Conservation (phyloP, 2,329 filamentous ascomycete species). For the Ascochyta koolunga region DNA sequence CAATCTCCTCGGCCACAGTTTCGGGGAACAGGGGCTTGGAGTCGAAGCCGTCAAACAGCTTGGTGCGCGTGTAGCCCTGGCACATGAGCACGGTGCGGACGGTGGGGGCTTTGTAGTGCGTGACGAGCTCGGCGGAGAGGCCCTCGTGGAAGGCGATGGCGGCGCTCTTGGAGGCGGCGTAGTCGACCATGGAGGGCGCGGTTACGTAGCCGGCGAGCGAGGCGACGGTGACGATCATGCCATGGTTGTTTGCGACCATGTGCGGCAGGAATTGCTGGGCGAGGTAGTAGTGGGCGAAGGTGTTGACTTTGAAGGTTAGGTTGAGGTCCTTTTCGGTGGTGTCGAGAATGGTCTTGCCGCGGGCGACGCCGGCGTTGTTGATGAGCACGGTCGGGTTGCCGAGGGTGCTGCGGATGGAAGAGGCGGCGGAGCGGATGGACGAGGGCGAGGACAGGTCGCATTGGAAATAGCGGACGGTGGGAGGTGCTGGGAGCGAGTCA, state of each 20-base stretch:
- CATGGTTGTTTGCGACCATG: constrained; percentile 69
- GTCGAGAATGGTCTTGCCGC: constrained; percentile 66
- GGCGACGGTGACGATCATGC: constrained; percentile 74
- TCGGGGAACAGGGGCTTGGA: constrained; percentile 63
- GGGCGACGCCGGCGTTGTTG: constrained; percentile 72
- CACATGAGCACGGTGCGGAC: constrained; percentile 71
- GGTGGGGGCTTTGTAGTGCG: constrained; percentile 65
- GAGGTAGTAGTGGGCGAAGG: constrained; percentile 71
- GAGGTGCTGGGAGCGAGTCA: constrained; percentile 44
- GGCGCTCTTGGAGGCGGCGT: constrained; percentile 69
- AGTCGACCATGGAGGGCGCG: constrained; percentile 70
- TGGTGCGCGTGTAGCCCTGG: constrained; percentile 66
- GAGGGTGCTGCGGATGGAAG: constrained; percentile 60
- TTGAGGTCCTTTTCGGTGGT: constrained; percentile 64
- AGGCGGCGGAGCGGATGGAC: constrained; percentile 59
- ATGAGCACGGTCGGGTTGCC: constrained; percentile 73
- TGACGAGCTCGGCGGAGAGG: constrained; percentile 48
- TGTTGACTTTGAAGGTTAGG: constrained; percentile 74
- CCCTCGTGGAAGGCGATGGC: constrained; percentile 72
- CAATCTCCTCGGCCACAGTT: constrained; percentile 68
- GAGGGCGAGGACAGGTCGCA: constrained; percentile 70
- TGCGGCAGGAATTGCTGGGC: constrained; percentile 69
- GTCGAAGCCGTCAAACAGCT: constrained; percentile 64
- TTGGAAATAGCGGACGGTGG: constrained; percentile 69
- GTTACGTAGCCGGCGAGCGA: constrained; percentile 67